Percentiles rank a stretch among this genome's conserved stretches.
These are phyloP conservation scores for Floccularia luteovirens DNA, from an alignment of 768 basidiomycete genomes.

Conservation along the genomic window DNA sequence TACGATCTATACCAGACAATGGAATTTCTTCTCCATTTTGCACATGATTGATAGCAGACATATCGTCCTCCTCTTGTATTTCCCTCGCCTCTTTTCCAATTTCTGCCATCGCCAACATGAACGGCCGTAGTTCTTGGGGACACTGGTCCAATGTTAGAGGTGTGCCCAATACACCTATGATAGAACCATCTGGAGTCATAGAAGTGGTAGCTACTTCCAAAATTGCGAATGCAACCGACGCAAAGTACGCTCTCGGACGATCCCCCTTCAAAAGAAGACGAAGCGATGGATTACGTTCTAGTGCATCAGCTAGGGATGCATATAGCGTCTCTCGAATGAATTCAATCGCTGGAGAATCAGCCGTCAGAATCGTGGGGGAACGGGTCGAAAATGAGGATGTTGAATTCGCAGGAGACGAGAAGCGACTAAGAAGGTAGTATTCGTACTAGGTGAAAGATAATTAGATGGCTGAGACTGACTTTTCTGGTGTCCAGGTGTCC, in stretches of 20 bases:
- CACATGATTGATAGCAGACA: constrained; percentile 35
- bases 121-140: constrained; percentile 53
- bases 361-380: constrained; percentile 27
- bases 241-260: constrained; percentile 72
- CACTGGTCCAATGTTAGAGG: constrained; percentile 52
- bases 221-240: constrained; percentile 64
- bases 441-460: no score
- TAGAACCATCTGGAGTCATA: constrained; percentile 38
- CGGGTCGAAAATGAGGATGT: constrained; percentile 3
- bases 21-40: constrained; percentile 26
- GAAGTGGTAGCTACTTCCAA: constrained; percentile 54
- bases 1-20: constrained; percentile 47
- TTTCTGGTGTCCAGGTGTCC: no score
- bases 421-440: no score
- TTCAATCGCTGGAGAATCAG: constrained; percentile 57
- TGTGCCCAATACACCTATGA: constrained; percentile 53
- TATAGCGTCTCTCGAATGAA: constrained; percentile 86
- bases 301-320: constrained; percentile 66
- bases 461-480: no score
- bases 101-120: constrained; percentile 56
- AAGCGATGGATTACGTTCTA: constrained; percentile 49
- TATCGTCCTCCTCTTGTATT: constrained; percentile 49
- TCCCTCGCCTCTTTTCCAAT: constrained; percentile 44
- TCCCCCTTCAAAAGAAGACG: constrained; percentile 51
- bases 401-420: neutral